These are phyloP conservation scores for Trichoderma citrinoviride DNA, from an alignment of 2,329 filamentous ascomycete species.

Conservation along the genomic window DNA sequence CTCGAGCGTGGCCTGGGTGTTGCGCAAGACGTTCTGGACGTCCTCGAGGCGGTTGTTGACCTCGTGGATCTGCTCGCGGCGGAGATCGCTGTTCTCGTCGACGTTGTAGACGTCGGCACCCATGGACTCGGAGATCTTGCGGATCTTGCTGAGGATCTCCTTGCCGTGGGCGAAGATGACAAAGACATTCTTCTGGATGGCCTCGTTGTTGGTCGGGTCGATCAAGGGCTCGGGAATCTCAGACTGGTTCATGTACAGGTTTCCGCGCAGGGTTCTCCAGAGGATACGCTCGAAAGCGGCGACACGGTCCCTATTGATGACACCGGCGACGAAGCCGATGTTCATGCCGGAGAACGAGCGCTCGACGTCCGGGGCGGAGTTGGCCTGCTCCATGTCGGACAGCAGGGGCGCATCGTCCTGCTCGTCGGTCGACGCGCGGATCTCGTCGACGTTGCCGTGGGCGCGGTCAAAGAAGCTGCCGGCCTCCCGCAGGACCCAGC, in stretches of 20 bases:
- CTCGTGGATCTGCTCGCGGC: slow-evolving; percentile 94
- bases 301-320: slow-evolving; percentile 89
- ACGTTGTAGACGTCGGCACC: slow-evolving; percentile 95
- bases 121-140: slow-evolving; percentile 97
- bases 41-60: slow-evolving; percentile 92
- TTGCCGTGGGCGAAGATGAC: slow-evolving; percentile 99
- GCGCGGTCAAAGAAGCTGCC: slow-evolving; percentile 97
- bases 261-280: slow-evolving; percentile 94
- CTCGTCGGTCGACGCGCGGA: slow-evolving; percentile 82
- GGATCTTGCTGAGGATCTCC: slow-evolving; percentile 97
- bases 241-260: slow-evolving; percentile 99
- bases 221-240: slow-evolving; percentile 93
- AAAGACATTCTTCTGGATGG: slow-evolving; percentile 95
- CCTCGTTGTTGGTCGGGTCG: slow-evolving; percentile 88
- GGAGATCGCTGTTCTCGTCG: slow-evolving; percentile 93
- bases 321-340: slow-evolving; percentile 96
- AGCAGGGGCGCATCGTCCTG: slow-evolving; percentile 86
- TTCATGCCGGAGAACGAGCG: slow-evolving; percentile 96
- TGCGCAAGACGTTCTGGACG: slow-evolving; percentile 85
- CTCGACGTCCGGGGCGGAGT: slow-evolving; percentile 64
- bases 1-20: slow-evolving; percentile 91
- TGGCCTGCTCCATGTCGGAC: slow-evolving; percentile 85
- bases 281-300: slow-evolving; percentile 95
- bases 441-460: slow-evolving; percentile 94
- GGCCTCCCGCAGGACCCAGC: slow-evolving; percentile 94